These are phyloP conservation scores for Camellia granthamiana DNA, from an alignment of 148 eudicot genomes.

Conservation along the genomic window DNA sequence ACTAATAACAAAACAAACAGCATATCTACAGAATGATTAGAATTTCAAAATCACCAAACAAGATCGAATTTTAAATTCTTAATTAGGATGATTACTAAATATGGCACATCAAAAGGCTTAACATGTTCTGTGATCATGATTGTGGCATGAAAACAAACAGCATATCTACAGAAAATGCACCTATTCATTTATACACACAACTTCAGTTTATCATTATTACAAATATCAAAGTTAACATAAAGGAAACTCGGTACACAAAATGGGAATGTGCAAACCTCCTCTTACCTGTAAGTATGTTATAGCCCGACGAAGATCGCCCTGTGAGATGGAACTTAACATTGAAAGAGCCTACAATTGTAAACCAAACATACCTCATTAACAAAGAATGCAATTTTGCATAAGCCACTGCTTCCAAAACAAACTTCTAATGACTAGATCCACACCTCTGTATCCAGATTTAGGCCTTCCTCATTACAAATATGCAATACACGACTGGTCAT, in stretches of 20 bases:
- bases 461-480: conserved; percentile 86
- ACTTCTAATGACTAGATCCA: conserved; percentile 14
- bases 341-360: conserved; percentile 63
- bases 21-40: no score
- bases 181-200: not conserved
- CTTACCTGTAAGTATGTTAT: conserved; percentile 88
- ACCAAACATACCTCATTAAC: conserved; percentile 10
- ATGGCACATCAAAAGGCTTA: no score
- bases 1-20: no score
- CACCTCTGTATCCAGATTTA: conserved; percentile 81
- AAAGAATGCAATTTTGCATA: conserved; percentile 6
- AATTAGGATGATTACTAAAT: no score
- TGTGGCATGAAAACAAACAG: no score
- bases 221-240: not conserved
- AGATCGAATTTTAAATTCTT: no score
- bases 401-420: not conserved
- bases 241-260: not conserved
- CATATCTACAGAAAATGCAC: not conserved
- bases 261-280: not conserved
- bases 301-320: conserved; percentile 96
- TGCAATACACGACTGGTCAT: conserved; percentile 76
- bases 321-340: conserved; percentile 84
- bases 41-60: no score
- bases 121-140: no score
- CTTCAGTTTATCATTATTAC: not conserved